phyloP scores from a whole-genome alignment of 2,329 filamentous ascomycete genomes.

The Diaporthe nobilis region DNA sequence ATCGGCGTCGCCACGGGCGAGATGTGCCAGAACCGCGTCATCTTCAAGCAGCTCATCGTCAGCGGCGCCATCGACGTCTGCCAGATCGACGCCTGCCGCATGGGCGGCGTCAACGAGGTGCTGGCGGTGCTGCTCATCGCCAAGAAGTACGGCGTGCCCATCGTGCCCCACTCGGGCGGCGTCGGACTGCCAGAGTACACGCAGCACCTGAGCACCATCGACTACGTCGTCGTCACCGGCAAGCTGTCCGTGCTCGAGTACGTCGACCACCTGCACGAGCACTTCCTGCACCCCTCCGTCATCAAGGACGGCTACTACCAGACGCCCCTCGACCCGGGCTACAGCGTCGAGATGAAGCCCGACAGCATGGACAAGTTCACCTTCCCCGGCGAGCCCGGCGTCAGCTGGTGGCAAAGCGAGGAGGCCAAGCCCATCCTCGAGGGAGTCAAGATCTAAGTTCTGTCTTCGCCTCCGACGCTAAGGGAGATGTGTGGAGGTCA shows the following conservation, averaged over 20 bases:
- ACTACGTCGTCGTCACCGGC: slow-evolving; percentile 89
- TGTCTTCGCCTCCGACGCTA: not conserved
- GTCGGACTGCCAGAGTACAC: slow-evolving; percentile 95
- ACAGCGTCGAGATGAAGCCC: slow-evolving; percentile 94
- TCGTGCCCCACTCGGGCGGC: slow-evolving; percentile 91
- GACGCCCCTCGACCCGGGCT: slow-evolving; percentile 85
- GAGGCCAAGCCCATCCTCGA: slow-evolving; percentile 84
- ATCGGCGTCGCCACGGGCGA: slow-evolving; percentile 93
- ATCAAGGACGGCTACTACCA: slow-evolving; percentile 91
- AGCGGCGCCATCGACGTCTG: slow-evolving; percentile 87
- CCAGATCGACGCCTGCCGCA: slow-evolving; percentile 90
- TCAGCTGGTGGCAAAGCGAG: slow-evolving; percentile 88
- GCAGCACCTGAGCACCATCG: slow-evolving; percentile 91
- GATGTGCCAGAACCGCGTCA: slow-evolving; percentile 95
- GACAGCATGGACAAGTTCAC: slow-evolving; percentile 86
- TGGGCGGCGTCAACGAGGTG: slow-evolving; percentile 93
- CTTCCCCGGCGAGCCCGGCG: slow-evolving; percentile 82
- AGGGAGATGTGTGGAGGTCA: not conserved
- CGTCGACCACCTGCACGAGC: slow-evolving; percentile 93
- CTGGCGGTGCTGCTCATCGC: slow-evolving; percentile 91
- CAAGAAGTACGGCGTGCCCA: slow-evolving; percentile 81
- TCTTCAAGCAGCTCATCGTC: slow-evolving; percentile 92
- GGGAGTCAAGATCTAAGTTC: slow-evolving; percentile 65
- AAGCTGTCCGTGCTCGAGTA: slow-evolving; percentile 89
- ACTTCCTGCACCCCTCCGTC: slow-evolving; percentile 85